Base-by-base conservation (phyloP, 73 alveolate species). In the Paramecium sonneborni region DNA sequence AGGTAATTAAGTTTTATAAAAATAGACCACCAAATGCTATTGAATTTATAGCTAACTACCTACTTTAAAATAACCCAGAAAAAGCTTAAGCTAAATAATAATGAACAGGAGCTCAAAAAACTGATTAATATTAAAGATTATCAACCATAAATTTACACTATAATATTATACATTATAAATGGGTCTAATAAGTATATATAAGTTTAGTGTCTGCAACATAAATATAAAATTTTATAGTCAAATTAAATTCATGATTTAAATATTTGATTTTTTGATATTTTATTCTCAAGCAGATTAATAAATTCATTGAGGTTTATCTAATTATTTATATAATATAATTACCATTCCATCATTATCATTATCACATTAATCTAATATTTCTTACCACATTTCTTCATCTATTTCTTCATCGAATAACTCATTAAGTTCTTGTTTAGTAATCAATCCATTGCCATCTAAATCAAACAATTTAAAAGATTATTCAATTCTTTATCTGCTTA, bases 41-140 rank as follows among this genome's bases (percentile, higher is more conserved):
- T 39, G 96, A 95, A 95, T 95, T 94, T 88, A 68, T 95, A 79
- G 98, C 98, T 28, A 94, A 94, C 23, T 95, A 94, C 84, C 37
- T 95, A 88, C 68, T 95, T 69, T 93, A 93, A 55, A 95, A 95
- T 86, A 85, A 94, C 57, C 95, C 95, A 85, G 96, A 95, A 85
- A 94, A 94, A 15, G 76, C 76, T 9, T 57, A 57, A 57, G 23
- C 70, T 9, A 15, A 57, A 20, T 15, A 57, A 23, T 15, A 7
- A 8, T 57, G 76, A 57, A n/a, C n/a, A n/a, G 57, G 11, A 41
- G 11, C 57, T 41, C 11, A 41, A n/a, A n/a, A n/a, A n/a, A n/a
- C n/a, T n/a, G n/a, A n/a, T n/a, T n/a, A n/a, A n/a, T n/a, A n/a
- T n/a, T n/a, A n/a, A n/a, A n/a, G n/a, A n/a, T n/a, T n/a, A n/a